phyloP scores from a whole-genome alignment of 352 stramenopile genomes.

The Globisporangium middletonii region DNA sequence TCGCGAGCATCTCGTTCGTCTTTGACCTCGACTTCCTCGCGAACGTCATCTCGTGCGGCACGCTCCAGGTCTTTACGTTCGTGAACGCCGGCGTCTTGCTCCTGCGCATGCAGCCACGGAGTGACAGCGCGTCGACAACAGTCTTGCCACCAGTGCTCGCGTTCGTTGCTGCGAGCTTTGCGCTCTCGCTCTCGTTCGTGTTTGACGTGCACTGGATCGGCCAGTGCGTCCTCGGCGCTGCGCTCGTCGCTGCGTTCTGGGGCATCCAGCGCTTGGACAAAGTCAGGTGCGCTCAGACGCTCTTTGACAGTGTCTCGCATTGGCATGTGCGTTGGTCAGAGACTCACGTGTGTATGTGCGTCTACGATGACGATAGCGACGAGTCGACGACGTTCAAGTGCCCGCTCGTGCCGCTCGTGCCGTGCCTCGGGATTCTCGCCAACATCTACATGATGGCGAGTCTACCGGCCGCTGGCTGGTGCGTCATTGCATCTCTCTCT shows the following conservation, averaged over 20 bases:
- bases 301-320: too few relatives aligned
- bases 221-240: conserved; percentile 26
- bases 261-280: conserved; percentile 57
- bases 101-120: conserved; percentile 53
- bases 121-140: conserved; percentile 9
- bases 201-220: conserved; percentile 51
- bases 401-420: conserved; percentile 48
- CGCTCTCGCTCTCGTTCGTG: conserved; percentile 60
- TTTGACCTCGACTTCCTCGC: conserved; percentile 90
- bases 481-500: conserved; percentile 4
- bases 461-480: conserved; percentile 50
- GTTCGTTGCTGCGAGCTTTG: conserved; percentile 59
- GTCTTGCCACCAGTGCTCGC: conserved; percentile 36
- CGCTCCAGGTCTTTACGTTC: conserved; percentile 91
- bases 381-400: conserved; percentile 48
- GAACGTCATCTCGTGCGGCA: conserved; percentile 90
- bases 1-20: conserved; percentile 76
- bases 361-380: conserved; percentile 3
- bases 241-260: conserved; percentile 36
- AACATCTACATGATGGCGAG: conserved; percentile 70
- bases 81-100: conserved; percentile 89
- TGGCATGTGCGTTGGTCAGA: not conserved
- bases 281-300: conserved; percentile 26
- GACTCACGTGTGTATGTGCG: not conserved
- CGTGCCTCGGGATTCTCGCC: conserved; percentile 50